Evolutionary conservation across 345 rosid species (phyloP), one percentile per base, ranked within the genome.

Genomic region (Toxicodendron radicans): DNA sequence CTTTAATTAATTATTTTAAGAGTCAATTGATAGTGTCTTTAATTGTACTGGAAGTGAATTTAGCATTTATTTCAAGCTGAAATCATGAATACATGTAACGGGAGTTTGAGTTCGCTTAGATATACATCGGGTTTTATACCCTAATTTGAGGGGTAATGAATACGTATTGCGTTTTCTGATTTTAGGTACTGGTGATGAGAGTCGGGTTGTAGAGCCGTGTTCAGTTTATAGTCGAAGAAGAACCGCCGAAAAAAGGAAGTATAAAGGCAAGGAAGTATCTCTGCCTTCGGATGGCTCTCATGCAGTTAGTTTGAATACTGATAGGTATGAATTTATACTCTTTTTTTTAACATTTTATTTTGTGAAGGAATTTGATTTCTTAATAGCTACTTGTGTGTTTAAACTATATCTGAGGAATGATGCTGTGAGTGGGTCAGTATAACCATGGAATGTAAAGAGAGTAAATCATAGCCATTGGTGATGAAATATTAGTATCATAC

Each of bases 191-290:
- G 41, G 71, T 66, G 66, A 63, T 71, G 62, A 70, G 57, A 30
- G 35, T 73, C 73, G 53, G 53, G 20, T 56, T 58, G 48, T 48
- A 11, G 86, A 78, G 85, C 86, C 84, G 18, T n/a, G 62, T 68
- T 75, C 89, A 0, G 81, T 86, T 74, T 83, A 83, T 81, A 58
- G 75, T 23, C 61, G 85, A 76, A 81, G 81, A 74, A 76, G 74
- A 53, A 52, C 79, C 58, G 73, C 83, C 43, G 70, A 60, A 54
- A 84, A 64, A 48, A 75, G 76, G 70, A 85, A 77, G 84, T 64
- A 33, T 73, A 85, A 81, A 75, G 83, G 68, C 54, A 80, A 81
- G 77, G 78, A 72, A 62, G 43, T 82, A 58, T 75, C 75, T 56
- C 69, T 30, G 68, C 74, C 83, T 18, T 17, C 51, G n/a, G 27